phyloP scores from a whole-genome alignment of 2,329 filamentous ascomycete species.

The Annulohypoxylon truncatum region DNA sequence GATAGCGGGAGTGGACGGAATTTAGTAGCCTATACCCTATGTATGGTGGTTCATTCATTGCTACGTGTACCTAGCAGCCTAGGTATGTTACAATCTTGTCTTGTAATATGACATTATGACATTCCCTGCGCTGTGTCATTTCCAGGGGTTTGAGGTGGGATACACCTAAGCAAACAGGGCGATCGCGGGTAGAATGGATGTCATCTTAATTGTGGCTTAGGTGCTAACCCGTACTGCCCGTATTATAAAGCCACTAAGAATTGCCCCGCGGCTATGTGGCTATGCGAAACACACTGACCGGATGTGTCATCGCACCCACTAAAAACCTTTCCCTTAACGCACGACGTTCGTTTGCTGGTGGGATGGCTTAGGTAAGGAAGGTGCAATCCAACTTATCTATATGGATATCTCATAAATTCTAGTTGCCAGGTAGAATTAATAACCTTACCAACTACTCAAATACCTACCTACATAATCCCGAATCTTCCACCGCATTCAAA shows the following conservation, averaged over 20 bases:
- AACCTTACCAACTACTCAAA: background rate
- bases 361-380: background rate
- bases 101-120: background rate
- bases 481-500: background rate
- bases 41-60: background rate
- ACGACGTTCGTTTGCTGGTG: background rate
- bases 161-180: background rate
- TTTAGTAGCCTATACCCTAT: background rate
- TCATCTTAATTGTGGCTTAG: constrained; percentile 3
- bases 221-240: too few relatives aligned
- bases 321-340: background rate
- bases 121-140: background rate
- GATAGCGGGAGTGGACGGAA: background rate
- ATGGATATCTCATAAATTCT: background rate
- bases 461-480: background rate
- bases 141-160: background rate
- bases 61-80: background rate
- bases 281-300: background rate
- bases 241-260: background rate
- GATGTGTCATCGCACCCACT: constrained; percentile 4
- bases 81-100: background rate
- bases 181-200: background rate
- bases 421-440: too few relatives aligned
- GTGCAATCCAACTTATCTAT: background rate
- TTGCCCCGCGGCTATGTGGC: constrained; percentile 22